Evolutionary conservation across 257 asterid genomes (phyloP), one percentile per base, ranked within the genome.

Genomic region (Mitragyna speciosa): DNA sequence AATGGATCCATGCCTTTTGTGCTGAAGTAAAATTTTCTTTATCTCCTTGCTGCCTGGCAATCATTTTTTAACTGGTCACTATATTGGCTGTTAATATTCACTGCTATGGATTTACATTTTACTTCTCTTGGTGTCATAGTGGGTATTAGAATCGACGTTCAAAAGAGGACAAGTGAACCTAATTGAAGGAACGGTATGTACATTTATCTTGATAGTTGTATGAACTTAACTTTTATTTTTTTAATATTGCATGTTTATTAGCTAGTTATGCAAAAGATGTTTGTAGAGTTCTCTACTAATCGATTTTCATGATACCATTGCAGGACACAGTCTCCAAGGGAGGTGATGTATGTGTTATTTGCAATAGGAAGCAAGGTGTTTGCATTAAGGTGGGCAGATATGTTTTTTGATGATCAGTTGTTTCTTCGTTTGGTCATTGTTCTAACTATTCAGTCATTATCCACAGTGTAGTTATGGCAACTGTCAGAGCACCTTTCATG

Each of bases 1-100:
- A 89, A 83, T 96, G 99, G 99, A 88, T 94, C 72, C 99, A 96
- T 78, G 98, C 98, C 79, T 89, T 96, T 11, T 96, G 99, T 87
- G 99, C 98, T 76, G 99, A 96, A 91, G 99, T 96, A 92, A 92
- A 76, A 72, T 76, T 54, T 75, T 78, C 59, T 82, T 78, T 73
- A 65, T 51, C 71, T 59, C 73, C 47, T 82, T 51, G n/a, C 63
- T 82, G 72, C 77, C n/a, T 36, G n/a, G 9, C n/a, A 2, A 31
- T 86, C 24, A 24, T 76, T 78, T 82, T 63, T 26, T 59, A 73
- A 78, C 56, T 54, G 69, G 68, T 75, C 67, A 70, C 76, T 54
- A 43, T 75, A 64, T 54, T 74, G 80, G 49, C 58, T 68, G 59
- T 22, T 61, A 61, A 12, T 76, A 24, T 84, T 79, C 72, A 78